phyloP scores from a whole-genome alignment of 108 stramenopile species.

The Aurantiochytrium sp. region DNA sequence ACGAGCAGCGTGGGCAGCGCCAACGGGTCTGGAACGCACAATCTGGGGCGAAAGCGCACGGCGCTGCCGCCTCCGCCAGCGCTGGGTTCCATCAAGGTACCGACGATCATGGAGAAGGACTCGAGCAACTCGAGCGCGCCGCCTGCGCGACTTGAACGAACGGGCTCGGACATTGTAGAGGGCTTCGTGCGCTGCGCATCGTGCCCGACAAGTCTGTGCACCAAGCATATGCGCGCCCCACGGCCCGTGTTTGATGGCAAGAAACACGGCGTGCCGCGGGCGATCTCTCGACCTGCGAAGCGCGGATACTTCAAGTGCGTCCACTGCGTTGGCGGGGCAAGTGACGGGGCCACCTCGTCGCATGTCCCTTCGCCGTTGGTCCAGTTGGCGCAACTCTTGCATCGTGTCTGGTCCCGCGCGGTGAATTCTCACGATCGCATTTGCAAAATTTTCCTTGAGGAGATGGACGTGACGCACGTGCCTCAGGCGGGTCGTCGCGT shows the following conservation, averaged over 20 bases:
- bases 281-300: not conserved
- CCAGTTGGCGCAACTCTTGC: not conserved
- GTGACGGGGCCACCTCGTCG: not conserved
- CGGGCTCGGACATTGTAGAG: not conserved
- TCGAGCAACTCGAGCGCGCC: not conserved
- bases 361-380: not conserved
- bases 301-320: conserved; percentile 2
- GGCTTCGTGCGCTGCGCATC: not conserved
- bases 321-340: not conserved
- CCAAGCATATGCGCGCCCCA: not conserved
- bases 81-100: not conserved
- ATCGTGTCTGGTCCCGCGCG: not conserved
- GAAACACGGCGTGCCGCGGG: not conserved
- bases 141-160: not conserved
- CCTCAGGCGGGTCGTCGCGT: not conserved
- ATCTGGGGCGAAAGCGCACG: not conserved
- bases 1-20: not conserved
- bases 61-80: not conserved
- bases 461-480: not conserved
- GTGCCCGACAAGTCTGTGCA: not conserved
- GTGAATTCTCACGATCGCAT: not conserved
- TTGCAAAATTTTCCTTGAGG: not conserved
- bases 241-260: not conserved
- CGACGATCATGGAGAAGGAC: not conserved
- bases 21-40: not conserved